Conservation (phyloP, 2,329 filamentous ascomycete genomes). For the Ophiostoma angusticollis region DNA sequence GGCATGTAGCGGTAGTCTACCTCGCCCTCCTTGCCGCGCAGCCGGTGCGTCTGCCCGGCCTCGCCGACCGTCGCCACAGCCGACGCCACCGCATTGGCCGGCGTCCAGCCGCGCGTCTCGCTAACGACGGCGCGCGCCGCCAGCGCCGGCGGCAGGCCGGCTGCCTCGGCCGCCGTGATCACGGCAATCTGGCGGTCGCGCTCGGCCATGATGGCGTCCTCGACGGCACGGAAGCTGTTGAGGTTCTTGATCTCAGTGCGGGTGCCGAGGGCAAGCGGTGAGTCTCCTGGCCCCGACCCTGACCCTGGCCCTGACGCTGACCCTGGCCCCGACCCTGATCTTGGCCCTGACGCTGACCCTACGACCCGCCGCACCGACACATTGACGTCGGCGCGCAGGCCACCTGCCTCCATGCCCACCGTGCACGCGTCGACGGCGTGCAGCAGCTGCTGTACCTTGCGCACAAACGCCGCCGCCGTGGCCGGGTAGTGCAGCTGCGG, state of each 20-base stretch:
- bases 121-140: constrained; percentile 44
- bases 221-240: constrained; percentile 86
- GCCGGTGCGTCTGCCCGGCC: constrained; percentile 62
- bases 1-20: constrained; percentile 99
- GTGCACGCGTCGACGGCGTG: constrained; percentile 74
- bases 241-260: constrained; percentile 96
- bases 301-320: no score
- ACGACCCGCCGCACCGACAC: constrained; percentile 64
- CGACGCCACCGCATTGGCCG: constrained; percentile 23
- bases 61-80: constrained; percentile 27
- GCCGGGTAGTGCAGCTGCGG: constrained; percentile 79
- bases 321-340: background rate
- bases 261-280: constrained; percentile 50
- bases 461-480: constrained; percentile 76
- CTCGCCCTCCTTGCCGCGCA: constrained; percentile 90
- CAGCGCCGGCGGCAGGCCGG: constrained; percentile 38
- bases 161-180: constrained; percentile 67
- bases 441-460: constrained; percentile 75
- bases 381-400: constrained; percentile 86
- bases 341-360: constrained; percentile 16
- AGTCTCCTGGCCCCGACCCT: background rate
- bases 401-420: constrained; percentile 85
- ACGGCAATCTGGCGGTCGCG: constrained; percentile 75
- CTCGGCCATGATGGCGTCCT: constrained; percentile 88
- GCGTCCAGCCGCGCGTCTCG: constrained; percentile 86